Percentiles rank a stretch among this genome's conserved stretches.
These are phyloP conservation scores for Albizia julibrissin DNA, from an alignment of 306 rosid species.

Conservation along the genomic window DNA sequence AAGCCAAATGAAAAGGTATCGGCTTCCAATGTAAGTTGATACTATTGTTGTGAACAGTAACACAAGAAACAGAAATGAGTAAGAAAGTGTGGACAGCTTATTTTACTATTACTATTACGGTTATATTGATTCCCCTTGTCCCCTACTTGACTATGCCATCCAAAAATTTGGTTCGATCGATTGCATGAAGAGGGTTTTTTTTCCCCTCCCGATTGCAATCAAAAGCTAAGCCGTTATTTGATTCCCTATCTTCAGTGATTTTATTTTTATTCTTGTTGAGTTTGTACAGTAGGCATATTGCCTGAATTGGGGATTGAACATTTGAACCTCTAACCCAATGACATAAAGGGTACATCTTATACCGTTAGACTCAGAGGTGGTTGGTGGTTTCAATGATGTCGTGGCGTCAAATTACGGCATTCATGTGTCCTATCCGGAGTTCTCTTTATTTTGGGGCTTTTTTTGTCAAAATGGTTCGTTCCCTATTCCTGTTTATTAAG, in stretches of 20 bases:
- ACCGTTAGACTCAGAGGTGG: no score
- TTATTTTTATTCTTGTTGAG: no score
- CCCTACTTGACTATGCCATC: background rate
- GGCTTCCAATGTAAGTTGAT: no score
- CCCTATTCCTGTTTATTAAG: background rate
- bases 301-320: no score
- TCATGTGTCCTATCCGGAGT: background rate
- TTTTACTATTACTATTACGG: no score
- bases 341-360: no score
- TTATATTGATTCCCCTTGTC: background rate
- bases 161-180: constrained; percentile 22
- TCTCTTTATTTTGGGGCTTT: background rate
- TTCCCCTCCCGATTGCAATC: background rate
- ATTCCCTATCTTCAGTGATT: background rate
- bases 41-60: no score
- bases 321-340: no score
- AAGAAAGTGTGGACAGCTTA: no score
- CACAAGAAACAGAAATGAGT: no score
- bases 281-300: no score
- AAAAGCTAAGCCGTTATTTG: constrained; percentile 9
- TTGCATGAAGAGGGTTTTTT: background rate
- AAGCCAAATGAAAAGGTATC: no score
- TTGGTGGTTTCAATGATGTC: constrained; percentile 12
- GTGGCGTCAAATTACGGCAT: background rate
- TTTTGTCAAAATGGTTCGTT: background rate